Evolutionary conservation across 192 early-diverging fungal species (phyloP), one percentile per base, ranked within the genome.

Genomic region (Backusella liffmaniae): DNA sequence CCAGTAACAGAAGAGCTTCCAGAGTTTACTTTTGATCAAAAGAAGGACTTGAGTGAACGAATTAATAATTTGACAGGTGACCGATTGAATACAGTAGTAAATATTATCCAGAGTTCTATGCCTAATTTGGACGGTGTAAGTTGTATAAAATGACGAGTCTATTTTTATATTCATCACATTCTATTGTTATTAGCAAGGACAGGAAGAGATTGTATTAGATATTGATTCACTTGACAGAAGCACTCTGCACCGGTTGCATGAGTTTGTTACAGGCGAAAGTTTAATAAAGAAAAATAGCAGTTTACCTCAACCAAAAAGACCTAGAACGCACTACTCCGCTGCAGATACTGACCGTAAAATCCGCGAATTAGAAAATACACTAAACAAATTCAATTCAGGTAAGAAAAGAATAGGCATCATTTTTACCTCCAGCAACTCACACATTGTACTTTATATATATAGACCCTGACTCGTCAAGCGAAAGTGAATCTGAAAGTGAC

Each of bases 141-240:
- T 84, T 78, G 80, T 67, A 66, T 16, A 15, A 67, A 67, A 36
- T 67, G 68, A 26, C 8, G 36, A 41, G 10, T 29, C 21, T 66
- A 67, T 23, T 1, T 10, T 16, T 70, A n/a, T 23, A 37, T 34
- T 23, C 53, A 71, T 18, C 35, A 42, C 21, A 41, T 26, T 7
- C 13, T 73, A n/a, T n/a, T 32, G 32, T 12, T 18, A 51, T 23
- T 35, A 84, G 3, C 80, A 82, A 8, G 87, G 82, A 12, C 87
- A 92, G 69, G 92, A 92, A 41, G 96, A 97, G 82, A 94, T 97
- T 71, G 97, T 97, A 82, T 87, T 98, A 68, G 97, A 98, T 73
- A 96, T 98, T 81, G 96, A 97, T 73, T 86, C 92, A 0, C 82
- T 97, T 49, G 92, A 94, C 77, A 89, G 88, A 56, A 83, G 82